Base-by-base conservation (phyloP, 306 rosid genomes). In the Senna siamea region DNA sequence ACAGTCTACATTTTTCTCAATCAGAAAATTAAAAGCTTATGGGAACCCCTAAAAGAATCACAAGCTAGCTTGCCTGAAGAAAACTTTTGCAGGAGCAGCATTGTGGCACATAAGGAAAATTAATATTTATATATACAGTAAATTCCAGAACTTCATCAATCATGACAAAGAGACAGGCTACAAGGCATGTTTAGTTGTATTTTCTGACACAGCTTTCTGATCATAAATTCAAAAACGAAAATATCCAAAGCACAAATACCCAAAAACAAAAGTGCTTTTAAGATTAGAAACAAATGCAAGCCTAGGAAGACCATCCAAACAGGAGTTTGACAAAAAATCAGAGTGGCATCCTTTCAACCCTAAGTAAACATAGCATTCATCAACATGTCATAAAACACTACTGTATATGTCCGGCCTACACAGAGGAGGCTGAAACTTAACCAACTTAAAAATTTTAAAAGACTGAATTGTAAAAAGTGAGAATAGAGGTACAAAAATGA, bases 11-110 rank as follows among this genome's bases (percentile, higher is more conserved):
- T 38, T 40, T 51, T 63, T 62, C 71, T 59, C 74, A n/a, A 14
- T 18, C 34, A 48, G 46, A 72, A 78, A 63, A 59, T 13, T 50
- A 50, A 30, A 44, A 18, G 40, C n/a, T 63, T 19, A 62, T 30
- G 72, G 11, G 41, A 57, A 13, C 50, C 63, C 32, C 34, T 23
- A 51, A 61, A 74, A 35, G 46, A 66, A 58, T 18, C 11, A 50
- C 57, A 71, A 75, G 43, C 1, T 52, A 69, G 17, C 61, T 56
- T 70, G 19, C 50, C 77, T 53, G 13, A 57, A 68, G 56, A 50
- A 73, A 32, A 13, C n/a, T 22, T 41, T 58, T 54, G 50, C 73
- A 28, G 17, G 23, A 46, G 41, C 54, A 53, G 50, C 78, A 35
- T 26, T 34, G 52, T 47, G 26, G 57, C 51, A 20, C 19, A 57